Percentiles rank a stretch among this genome's conserved stretches.
Evolutionary conservation across 345 rosid genomes (phyloP).

Genomic region (Eucalyptus curtisii): DNA sequence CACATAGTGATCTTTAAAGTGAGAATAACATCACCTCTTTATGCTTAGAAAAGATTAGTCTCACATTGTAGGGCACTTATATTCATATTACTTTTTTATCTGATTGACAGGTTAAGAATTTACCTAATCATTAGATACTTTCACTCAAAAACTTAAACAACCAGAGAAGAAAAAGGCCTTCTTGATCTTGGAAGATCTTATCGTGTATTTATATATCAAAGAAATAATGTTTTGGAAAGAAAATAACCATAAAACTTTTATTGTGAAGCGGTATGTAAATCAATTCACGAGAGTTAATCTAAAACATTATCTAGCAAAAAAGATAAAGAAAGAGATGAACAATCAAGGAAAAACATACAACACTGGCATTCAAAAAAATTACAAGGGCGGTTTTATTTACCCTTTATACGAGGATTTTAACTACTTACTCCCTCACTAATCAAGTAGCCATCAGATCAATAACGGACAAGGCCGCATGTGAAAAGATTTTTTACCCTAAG

Average conservation of each 20-base stretch:
- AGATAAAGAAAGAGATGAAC: not conserved
- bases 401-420: not conserved
- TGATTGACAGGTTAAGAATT: too few species aligned
- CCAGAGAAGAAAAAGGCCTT: not conserved
- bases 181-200: not conserved
- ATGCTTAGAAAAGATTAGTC: not conserved
- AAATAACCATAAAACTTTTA: too few species aligned
- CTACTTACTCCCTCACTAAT: not conserved
- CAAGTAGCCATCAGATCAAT: not conserved
- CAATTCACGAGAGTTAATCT: not conserved
- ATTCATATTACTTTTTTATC: too few species aligned
- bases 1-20: not conserved
- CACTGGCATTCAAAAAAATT: too few species aligned
- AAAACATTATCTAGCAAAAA: not conserved
- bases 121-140: too few species aligned
- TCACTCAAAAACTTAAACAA: too few species aligned
- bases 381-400: not conserved
- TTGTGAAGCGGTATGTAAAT: not conserved
- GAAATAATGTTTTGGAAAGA: not conserved
- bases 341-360: not conserved
- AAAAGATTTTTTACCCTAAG: not conserved
- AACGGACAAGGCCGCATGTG: not conserved
- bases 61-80: not conserved
- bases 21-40: not conserved
- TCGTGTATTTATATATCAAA: not conserved